Evolutionary conservation across 768 basidiomycete genomes (phyloP), one percentile per base, ranked within the genome.

Genomic region (Mycena polygramma): DNA sequence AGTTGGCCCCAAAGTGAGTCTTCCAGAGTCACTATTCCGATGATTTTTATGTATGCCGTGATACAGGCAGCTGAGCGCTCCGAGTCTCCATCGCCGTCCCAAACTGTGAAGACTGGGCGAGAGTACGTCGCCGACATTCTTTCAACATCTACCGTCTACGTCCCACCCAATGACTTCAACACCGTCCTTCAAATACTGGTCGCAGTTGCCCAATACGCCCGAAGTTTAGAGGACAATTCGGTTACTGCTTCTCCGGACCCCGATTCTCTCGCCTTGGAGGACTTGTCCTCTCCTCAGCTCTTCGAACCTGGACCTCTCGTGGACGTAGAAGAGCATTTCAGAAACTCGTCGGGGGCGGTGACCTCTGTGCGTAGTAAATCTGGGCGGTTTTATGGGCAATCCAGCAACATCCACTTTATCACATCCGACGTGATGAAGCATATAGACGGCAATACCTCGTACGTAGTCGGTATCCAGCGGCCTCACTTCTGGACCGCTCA

Each of bases 401-500:
- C 57, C 22, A 71, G 70, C 51, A 63, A 61, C 55, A 26, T 63
- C 15, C 26, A 63, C 35, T 67, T 71, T 26, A 26, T 52, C 15
- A 62, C 57, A 26, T 10, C 66, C 9, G 66, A 30, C 30, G 30
- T 66, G 2, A 59, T 71, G 11, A 57, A 48, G 5, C 55, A 64
- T 20, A 54, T 67, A 5, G 37, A 57, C 6, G 57, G 49, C 6
- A 60, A 49, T 48, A 30, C 52, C 41, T 39, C 53, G 5, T 17
- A 41, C 30, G 41, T 68, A 7, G 26, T 60, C 35, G 52, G 66
- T 36, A 9, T 60, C 26, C 70, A 67, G 37, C 65, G 71, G 14
- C 66, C 70, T 13, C 67, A 75, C 41, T 75, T 71, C 49, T 73
- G 73, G 75, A 60, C 51, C 6, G 17, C 30, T 17, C 63, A 63